A percentile compares a stretch with the other conserved stretches of the same genome.
Evolutionary conservation across 169 alveolate species (phyloP).

Genomic region (Eimeria tenella): DNA sequence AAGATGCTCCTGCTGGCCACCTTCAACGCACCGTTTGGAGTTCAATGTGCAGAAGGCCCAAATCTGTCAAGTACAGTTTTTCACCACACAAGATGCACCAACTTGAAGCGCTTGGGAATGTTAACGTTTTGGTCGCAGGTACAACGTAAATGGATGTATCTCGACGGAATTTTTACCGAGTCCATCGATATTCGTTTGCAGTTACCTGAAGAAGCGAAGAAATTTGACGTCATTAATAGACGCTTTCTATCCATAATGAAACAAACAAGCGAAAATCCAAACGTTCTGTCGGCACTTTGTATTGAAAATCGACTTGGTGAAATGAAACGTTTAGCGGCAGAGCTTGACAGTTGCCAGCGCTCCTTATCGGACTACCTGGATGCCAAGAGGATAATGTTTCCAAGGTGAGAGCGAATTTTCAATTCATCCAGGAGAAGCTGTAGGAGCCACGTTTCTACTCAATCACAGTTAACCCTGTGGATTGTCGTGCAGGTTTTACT

Average conservation of each 20-base stretch:
- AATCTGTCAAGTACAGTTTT: no score
- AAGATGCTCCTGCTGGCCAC: constrained; percentile 77
- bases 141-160: constrained; percentile 94
- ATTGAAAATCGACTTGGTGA: constrained; percentile 90
- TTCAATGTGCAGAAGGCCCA: no score
- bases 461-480: background rate
- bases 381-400: constrained; percentile 92
- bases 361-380: constrained; percentile 94
- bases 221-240: constrained; percentile 91
- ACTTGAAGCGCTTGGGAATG: no score
- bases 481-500: constrained; percentile 89
- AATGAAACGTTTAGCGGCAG: constrained; percentile 89
- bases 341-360: constrained; percentile 93
- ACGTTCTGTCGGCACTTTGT: constrained; percentile 88
- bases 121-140: constrained; percentile 41
- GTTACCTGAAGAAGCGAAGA: constrained; percentile 96
- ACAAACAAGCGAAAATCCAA: constrained; percentile 89
- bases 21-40: background rate
- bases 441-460: background rate
- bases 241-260: constrained; percentile 93
- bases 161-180: constrained; percentile 95
- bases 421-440: background rate
- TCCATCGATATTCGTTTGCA: constrained; percentile 95
- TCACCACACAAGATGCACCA: no score
- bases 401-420: constrained; percentile 76